Percentiles rank a stretch among this genome's conserved stretches.
Conservation (phyloP, 208 protist genomes). For the Eutreptiella sp. region DNA sequence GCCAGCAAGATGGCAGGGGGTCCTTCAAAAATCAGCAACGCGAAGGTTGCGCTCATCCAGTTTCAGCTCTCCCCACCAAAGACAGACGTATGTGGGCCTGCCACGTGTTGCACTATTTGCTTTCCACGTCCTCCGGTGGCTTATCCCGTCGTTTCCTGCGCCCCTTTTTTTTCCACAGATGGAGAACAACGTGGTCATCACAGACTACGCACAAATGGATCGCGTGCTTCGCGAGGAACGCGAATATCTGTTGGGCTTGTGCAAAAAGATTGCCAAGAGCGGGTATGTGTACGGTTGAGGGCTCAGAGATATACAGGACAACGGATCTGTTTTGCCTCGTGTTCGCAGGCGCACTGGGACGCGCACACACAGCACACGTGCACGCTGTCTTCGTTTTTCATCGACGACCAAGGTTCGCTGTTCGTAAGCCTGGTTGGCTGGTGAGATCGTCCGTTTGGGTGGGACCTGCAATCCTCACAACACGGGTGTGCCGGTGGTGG, state of each 20-base stretch:
- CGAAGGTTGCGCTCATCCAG: slow-evolving; percentile 98
- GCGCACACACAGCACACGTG: too few relatives aligned
- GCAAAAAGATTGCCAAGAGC: slow-evolving; percentile 94
- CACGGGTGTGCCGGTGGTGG: too few relatives aligned
- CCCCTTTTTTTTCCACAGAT: slow-evolving; percentile 36
- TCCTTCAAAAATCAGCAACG: slow-evolving; percentile 83
- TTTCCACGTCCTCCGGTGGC: not conserved
- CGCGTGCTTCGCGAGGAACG: slow-evolving; percentile 94
- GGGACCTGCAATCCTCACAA: too few relatives aligned
- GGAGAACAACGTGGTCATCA: slow-evolving; percentile 87
- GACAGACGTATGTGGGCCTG: slow-evolving; percentile 79
- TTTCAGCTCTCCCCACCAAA: slow-evolving; percentile 98
- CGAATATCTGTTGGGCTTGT: slow-evolving; percentile 94
- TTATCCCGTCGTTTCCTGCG: not conserved
- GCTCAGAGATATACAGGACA: too few relatives aligned
- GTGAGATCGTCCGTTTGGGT: too few relatives aligned
- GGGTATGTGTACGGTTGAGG: too few relatives aligned
- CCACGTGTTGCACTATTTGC: slow-evolving; percentile 7
- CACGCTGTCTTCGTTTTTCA: too few relatives aligned
- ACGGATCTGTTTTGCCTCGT: too few relatives aligned
- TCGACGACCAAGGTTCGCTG: too few relatives aligned
- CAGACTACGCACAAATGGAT: slow-evolving; percentile 96
- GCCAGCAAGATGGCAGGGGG: slow-evolving; percentile 77
- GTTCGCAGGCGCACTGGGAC: too few relatives aligned
- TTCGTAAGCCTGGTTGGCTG: too few relatives aligned